Evolutionary conservation across 2,329 filamentous ascomycete species (phyloP), one percentile per base, ranked within the genome.

Genomic region (Fusarium duplospermum): DNA sequence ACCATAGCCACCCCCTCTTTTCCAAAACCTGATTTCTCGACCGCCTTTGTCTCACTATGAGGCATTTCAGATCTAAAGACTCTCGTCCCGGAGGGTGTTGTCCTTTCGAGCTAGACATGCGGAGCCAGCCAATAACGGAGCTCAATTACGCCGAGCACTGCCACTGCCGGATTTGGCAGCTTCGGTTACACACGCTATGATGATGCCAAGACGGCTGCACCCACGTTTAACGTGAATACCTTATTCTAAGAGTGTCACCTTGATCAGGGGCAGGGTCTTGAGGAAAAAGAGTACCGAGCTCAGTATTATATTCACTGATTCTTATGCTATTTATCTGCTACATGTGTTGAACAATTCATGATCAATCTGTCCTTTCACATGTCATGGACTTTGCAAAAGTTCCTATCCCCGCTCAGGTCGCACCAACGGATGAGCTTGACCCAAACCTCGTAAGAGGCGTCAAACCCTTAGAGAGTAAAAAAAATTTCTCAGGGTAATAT

Each of bases 141-240:
- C 56, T 54, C 24, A 27, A 66, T 56, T 16, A 24, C 24, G 52
- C 63, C 62, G 7, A 73, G 72, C 70, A 75, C 70, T 64, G 72
- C 72, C 72, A 62, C 64, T 63, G 58, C 72, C 70, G 61, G 31
- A 70, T 63, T 42, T 60, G 70, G 71, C 52, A 73, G 61, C 57
- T 71, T 50, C 27, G 70, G 57, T 66, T 50, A 13, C 58, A 66
- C 57, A 50, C 66, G 71, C 66, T 64, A 70, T 70, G 56, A 47
- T 64, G 59, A 64, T 73, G 73, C 73, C 73, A 75, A 75, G 72
- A 66, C 73, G 73, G 73, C 70, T 75, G 66, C 73, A 35, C 67
- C 73, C 73, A 73, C 45, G 73, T 71, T 72, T 62, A 66, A 64
- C 65, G 67, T 52, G 20, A 71, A 42, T 31, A 70, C 66, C 67